Percentiles rank a stretch among this genome's conserved stretches.
Evolutionary conservation across 257 asterid genomes (phyloP).

Genomic region (Avicennia marina): DNA sequence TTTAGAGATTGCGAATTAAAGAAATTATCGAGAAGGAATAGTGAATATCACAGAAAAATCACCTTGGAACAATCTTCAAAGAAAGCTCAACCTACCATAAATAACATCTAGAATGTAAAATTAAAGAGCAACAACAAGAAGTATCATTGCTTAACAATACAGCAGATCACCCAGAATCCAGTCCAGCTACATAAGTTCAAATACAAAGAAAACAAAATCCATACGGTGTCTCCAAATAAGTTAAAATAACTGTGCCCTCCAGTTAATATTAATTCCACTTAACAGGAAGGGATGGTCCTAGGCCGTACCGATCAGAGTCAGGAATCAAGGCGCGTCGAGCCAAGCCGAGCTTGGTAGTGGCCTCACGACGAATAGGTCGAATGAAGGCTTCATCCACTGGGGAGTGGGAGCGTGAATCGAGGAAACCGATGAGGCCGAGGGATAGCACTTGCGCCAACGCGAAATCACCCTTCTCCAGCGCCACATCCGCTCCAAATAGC

Average conservation of each 20-base stretch:
- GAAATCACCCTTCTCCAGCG: constrained; percentile 73
- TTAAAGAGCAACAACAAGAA: not conserved
- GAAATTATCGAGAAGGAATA: constrained; percentile 4
- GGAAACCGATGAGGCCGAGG: constrained; percentile 84
- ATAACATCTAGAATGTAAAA: not conserved
- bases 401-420: constrained; percentile 69
- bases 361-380: constrained; percentile 83
- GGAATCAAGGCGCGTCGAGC: constrained; percentile 61
- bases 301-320: constrained; percentile 66
- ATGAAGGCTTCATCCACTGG: constrained; percentile 62
- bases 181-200: not conserved
- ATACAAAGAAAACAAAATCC: not conserved
- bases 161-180: not conserved
- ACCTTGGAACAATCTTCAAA: not conserved
- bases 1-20: constrained; percentile 17
- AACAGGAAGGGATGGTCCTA: not conserved
- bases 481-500: constrained; percentile 74
- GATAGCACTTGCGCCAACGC: constrained; percentile 62
- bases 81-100: not conserved
- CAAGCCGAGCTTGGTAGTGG: constrained; percentile 52
- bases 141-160: too few species aligned
- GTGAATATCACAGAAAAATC: not conserved
- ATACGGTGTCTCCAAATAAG: not conserved
- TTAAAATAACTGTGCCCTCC: not conserved
- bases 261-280: not conserved